Evolutionary conservation across 495 filamentous ascomycete genomes (phyloP).

Genomic region (Aeminium ludgeri): DNA sequence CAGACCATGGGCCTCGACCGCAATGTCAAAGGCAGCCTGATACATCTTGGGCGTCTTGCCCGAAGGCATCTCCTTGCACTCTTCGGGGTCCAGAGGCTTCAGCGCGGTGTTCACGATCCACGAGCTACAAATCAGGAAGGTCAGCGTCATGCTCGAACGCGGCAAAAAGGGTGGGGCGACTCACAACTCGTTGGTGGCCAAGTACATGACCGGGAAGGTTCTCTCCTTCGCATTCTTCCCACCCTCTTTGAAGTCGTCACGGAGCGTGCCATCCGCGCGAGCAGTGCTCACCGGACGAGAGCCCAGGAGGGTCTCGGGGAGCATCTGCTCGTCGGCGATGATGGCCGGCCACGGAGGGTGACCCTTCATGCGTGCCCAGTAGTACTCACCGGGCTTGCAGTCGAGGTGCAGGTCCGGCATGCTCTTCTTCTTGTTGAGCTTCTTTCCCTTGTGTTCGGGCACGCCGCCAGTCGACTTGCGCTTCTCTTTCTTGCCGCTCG

Average conservation of each 20-base stretch:
- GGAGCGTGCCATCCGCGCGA: conserved; percentile 63
- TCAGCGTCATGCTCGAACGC: conserved; percentile 1
- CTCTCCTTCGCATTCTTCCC: conserved; percentile 68
- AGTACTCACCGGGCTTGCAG: conserved; percentile 72
- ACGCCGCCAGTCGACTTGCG: conserved; percentile 53
- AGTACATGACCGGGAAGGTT: conserved; percentile 84
- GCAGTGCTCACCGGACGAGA: conserved; percentile 66
- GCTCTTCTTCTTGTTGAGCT: conserved; percentile 70
- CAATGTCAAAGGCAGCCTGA: conserved; percentile 54
- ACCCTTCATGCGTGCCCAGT: conserved; percentile 72
- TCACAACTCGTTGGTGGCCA: conserved; percentile 90
- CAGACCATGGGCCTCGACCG: conserved; percentile 52
- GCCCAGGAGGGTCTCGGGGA: conserved; percentile 52
- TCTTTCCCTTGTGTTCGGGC: conserved; percentile 56
- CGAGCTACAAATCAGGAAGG: conserved; percentile 34
- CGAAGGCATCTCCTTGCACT: conserved; percentile 39
- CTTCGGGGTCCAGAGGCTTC: conserved; percentile 50
- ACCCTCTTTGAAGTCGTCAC: conserved; percentile 65
- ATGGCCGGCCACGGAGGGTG: conserved; percentile 83
- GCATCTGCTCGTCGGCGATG: conserved; percentile 81
- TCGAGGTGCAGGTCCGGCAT: conserved; percentile 55
- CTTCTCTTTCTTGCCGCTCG: conserved; percentile 29
- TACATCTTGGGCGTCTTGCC: conserved; percentile 53
- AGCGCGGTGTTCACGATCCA: conserved; percentile 75
- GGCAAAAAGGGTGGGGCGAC: conserved; percentile 22